Conservation (phyloP, 2,329 filamentous ascomycete genomes). For the Venturia nashicola region DNA sequence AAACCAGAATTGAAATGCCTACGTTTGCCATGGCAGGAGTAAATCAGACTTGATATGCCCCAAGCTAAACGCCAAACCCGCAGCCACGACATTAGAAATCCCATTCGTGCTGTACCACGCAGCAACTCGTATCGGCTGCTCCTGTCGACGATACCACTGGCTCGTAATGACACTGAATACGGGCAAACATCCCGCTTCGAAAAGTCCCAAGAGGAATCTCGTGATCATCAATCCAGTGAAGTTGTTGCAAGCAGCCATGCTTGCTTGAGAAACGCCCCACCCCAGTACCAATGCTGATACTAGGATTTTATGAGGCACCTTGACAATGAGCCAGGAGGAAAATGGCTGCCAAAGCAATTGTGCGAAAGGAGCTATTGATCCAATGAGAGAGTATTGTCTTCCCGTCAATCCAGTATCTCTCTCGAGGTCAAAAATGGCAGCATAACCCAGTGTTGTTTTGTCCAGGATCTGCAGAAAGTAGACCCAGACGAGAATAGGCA, state of each 20-base stretch:
- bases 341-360: constrained; percentile 51
- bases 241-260: constrained; percentile 27
- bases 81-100: constrained; percentile 14
- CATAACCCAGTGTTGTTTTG: constrained; percentile 45
- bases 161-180: constrained; percentile 33
- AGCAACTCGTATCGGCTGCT: constrained; percentile 7
- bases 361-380: constrained; percentile 46
- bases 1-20: constrained; percentile 2
- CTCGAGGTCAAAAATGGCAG: constrained; percentile 43
- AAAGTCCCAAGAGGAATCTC: constrained; percentile 13
- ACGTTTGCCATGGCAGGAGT: constrained; percentile 30
- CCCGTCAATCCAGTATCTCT: constrained; percentile 38
- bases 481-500: constrained; percentile 44
- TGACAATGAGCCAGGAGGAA: constrained; percentile 47
- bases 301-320: constrained; percentile 45
- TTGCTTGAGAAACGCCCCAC: constrained; percentile 36
- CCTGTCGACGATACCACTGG: constrained; percentile 32
- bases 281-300: constrained; percentile 39
- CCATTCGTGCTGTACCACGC: constrained; percentile 8
- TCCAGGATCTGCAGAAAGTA: constrained; percentile 41
- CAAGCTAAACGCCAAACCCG: constrained; percentile 3
- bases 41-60: constrained; percentile 13
- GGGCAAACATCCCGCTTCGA: constrained; percentile 21
- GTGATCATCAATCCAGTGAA: constrained; percentile 12
- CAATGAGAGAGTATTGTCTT: constrained; percentile 44